These are phyloP conservation scores for Termitomyces sp. DNA, from an alignment of 768 basidiomycete species.

Conservation along the genomic window DNA sequence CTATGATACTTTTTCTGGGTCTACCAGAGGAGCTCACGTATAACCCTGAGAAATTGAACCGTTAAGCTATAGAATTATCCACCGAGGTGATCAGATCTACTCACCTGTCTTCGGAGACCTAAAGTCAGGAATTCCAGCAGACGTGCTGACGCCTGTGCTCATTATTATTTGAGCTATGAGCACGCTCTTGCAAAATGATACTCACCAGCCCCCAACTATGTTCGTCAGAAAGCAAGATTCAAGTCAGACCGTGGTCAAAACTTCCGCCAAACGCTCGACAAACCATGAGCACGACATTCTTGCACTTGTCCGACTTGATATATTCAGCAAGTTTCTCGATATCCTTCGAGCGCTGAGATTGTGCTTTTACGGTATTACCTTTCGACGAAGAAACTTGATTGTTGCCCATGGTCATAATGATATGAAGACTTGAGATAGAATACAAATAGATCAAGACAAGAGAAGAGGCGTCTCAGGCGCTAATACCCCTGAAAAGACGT, in stretches of 20 bases:
- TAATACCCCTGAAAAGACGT: too few relatives aligned
- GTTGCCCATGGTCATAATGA: slow-evolving; percentile 4
- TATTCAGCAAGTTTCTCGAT: slow-evolving; percentile 54
- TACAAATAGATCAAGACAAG: neutral
- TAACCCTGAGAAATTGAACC: slow-evolving; percentile 32
- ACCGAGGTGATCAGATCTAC: slow-evolving; percentile 11
- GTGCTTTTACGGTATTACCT: neutral
- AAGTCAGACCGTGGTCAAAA: neutral
- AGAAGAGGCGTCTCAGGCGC: neutral
- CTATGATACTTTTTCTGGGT: neutral
- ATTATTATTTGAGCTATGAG: neutral
- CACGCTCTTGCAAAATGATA: neutral
- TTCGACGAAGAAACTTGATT: neutral
- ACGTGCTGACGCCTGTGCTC: slow-evolving; percentile 62
- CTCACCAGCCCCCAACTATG: slow-evolving; percentile 67
- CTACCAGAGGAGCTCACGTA: slow-evolving; percentile 35
- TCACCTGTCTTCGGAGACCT: slow-evolving; percentile 79
- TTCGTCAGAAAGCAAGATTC: neutral
- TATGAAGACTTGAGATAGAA: neutral
- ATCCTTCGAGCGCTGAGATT: slow-evolving; percentile 21
- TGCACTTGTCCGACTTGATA: slow-evolving; percentile 65
- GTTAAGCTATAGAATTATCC: neutral
- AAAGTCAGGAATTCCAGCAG: slow-evolving; percentile 89
- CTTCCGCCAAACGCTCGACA: slow-evolving; percentile 15
- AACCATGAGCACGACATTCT: slow-evolving; percentile 74